Evolutionary conservation across 352 stramenopile genomes (phyloP).

Genomic region (Phytophthora chlamydospora): DNA sequence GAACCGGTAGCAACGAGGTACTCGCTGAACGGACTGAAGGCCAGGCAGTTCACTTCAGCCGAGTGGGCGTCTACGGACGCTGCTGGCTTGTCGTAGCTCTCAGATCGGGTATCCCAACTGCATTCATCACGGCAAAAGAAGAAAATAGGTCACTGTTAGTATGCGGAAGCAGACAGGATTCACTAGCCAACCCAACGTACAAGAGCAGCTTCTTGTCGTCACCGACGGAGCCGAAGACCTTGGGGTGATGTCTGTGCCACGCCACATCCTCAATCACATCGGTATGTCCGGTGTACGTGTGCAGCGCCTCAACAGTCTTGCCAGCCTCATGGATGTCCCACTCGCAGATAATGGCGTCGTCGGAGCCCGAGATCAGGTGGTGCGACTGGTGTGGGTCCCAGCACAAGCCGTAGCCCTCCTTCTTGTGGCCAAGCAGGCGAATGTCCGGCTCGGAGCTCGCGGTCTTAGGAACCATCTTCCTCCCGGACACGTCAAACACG

Average conservation of each 20-base stretch:
- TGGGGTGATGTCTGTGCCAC: slow-evolving; percentile 94
- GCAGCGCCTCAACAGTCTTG: slow-evolving; percentile 81
- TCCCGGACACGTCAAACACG: slow-evolving; percentile 98
- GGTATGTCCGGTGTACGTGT: slow-evolving; percentile 93
- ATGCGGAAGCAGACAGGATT: too few species aligned
- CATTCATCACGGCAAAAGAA: neutral
- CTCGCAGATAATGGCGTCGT: slow-evolving; percentile 96
- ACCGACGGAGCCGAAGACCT: slow-evolving; percentile 96
- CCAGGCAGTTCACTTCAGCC: slow-evolving; percentile 96
- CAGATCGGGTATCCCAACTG: slow-evolving; percentile 80
- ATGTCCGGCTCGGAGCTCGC: slow-evolving; percentile 77
- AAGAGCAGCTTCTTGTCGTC: slow-evolving; percentile 96
- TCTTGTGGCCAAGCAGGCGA: slow-evolving; percentile 75
- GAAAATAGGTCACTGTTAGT: slow-evolving; percentile 8
- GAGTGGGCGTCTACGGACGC: slow-evolving; percentile 91
- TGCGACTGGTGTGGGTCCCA: slow-evolving; percentile 93
- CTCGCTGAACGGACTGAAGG: slow-evolving; percentile 97
- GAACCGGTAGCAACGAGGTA: slow-evolving; percentile 95
- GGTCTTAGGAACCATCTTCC: slow-evolving; percentile 90
- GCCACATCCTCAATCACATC: slow-evolving; percentile 98
- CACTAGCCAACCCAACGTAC: slow-evolving; percentile 36
- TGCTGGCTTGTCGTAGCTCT: slow-evolving; percentile 71
- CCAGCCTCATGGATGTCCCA: slow-evolving; percentile 94
- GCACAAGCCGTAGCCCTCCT: slow-evolving; percentile 95
- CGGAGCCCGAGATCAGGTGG: slow-evolving; percentile 93